Evolutionary conservation across 2,329 filamentous ascomycete species (phyloP).

Genomic region (Fusarium sp.): DNA sequence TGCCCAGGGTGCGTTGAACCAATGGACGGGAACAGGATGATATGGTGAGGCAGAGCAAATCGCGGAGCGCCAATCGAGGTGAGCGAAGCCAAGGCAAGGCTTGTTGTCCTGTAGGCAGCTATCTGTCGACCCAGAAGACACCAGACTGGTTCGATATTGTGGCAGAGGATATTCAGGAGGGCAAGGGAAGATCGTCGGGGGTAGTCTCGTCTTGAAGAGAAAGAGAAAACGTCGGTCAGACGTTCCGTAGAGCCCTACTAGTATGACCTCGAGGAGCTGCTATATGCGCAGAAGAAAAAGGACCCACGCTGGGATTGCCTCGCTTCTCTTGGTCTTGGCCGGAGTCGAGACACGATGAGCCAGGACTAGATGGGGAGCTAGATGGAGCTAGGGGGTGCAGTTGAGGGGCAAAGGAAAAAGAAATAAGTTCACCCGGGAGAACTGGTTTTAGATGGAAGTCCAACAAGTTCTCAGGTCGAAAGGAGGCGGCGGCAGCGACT

Average conservation of each 20-base stretch:
- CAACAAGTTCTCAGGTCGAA: slow-evolving; percentile 30
- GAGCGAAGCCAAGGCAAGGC: slow-evolving; percentile 44
- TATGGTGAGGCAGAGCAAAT: slow-evolving; percentile 50
- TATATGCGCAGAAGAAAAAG: slow-evolving; percentile 43
- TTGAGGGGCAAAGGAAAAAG: slow-evolving; percentile 41
- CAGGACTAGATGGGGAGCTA: slow-evolving; percentile 25
- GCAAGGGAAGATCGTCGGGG: slow-evolving; percentile 37
- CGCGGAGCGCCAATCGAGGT: slow-evolving; percentile 47
- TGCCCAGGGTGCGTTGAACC: slow-evolving; percentile 47
- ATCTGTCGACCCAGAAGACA: slow-evolving; percentile 27
- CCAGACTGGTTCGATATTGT: slow-evolving; percentile 17
- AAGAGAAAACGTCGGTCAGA: slow-evolving; percentile 45
- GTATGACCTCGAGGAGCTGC: slow-evolving; percentile 35
- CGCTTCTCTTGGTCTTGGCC: slow-evolving; percentile 31
- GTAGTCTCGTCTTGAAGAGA: slow-evolving; percentile 34
- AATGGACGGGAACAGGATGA: slow-evolving; percentile 50
- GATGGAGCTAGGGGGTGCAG: slow-evolving; percentile 32
- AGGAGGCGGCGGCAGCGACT: slow-evolving; percentile 38
- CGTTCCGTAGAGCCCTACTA: slow-evolving; percentile 29
- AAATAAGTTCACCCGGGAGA: slow-evolving; percentile 39
- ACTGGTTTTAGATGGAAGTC: slow-evolving; percentile 31
- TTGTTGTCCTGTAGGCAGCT: slow-evolving; percentile 33
- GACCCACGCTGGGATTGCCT: slow-evolving; percentile 48
- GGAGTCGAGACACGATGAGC: slow-evolving; percentile 37
- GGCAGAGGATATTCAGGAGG: slow-evolving; percentile 24